These are phyloP conservation scores for Tricholoma saponaceum DNA, from an alignment of 768 basidiomycete species.

Conservation along the genomic window DNA sequence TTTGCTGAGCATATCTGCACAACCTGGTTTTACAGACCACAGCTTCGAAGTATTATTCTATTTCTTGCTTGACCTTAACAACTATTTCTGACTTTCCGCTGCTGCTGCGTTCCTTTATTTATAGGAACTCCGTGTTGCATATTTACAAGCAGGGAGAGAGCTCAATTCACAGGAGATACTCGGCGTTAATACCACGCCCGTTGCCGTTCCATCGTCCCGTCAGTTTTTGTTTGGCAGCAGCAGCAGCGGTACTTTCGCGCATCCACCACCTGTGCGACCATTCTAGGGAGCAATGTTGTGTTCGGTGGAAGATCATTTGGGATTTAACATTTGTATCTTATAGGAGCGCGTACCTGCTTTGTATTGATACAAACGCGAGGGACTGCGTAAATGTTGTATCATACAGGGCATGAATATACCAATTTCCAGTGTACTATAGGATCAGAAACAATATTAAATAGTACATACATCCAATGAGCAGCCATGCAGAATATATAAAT, in stretches of 20 bases:
- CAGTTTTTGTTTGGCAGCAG: not conserved
- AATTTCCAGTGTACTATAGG: not conserved
- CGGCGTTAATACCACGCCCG: not conserved
- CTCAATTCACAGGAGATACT: constrained; percentile 38
- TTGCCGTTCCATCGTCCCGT: not conserved
- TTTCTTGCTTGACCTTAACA: not conserved
- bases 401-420: not conserved
- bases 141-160: constrained; percentile 36
- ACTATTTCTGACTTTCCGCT: not conserved
- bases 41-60: constrained; percentile 40
- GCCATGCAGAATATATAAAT: not conserved
- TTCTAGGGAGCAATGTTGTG: not conserved
- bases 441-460: no score
- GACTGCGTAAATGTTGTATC: not conserved
- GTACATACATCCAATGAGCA: not conserved
- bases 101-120: not conserved
- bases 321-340: not conserved
- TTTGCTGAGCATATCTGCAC: constrained; percentile 32
- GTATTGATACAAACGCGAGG: not conserved
- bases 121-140: constrained; percentile 52
- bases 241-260: not conserved
- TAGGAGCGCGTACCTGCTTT: not conserved
- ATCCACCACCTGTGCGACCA: constrained; percentile 1
- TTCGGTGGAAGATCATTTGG: not conserved
- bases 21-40: constrained; percentile 36